Percentiles rank a stretch among this genome's conserved stretches.
phyloP scores from a whole-genome alignment of 2,329 filamentous ascomycete species.

The Colletotrichum cuscutae region DNA sequence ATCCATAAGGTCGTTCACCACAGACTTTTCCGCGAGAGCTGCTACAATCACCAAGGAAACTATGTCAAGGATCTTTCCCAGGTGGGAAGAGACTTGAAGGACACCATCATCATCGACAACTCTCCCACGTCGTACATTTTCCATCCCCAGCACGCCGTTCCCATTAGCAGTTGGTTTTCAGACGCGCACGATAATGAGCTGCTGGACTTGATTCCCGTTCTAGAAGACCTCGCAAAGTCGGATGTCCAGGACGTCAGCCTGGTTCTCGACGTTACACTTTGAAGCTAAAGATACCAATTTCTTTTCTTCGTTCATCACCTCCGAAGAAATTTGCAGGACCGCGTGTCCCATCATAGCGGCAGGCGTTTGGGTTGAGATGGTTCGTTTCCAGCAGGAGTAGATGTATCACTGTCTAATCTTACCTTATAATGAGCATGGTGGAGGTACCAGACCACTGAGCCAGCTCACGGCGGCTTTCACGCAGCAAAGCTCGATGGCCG shows the following conservation, averaged over 20 bases:
- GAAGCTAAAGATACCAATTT: constrained; percentile 50
- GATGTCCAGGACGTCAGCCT: constrained; percentile 96
- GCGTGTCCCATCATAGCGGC: constrained; percentile 60
- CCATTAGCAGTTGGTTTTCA: constrained; percentile 99
- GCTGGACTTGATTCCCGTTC: constrained; percentile 94
- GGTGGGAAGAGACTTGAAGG: constrained; percentile 92
- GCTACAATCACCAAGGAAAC: constrained; percentile 99
- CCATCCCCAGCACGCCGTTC: constrained; percentile 97
- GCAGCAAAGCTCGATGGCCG: constrained; percentile 37
- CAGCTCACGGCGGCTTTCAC: constrained; percentile 35
- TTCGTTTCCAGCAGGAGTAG: constrained; percentile 58
- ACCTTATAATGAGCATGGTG: constrained; percentile 48
- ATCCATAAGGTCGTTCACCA: constrained; percentile 98
- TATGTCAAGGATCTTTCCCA: constrained; percentile 99
- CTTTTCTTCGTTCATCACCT: constrained; percentile 44
- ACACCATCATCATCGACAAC: constrained; percentile 99
- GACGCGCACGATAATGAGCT: constrained; percentile 99
- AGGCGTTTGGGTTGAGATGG: constrained; percentile 63
- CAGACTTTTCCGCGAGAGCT: constrained; percentile 95
- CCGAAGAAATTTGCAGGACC: constrained; percentile 36
- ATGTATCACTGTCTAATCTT: constrained; percentile 64
- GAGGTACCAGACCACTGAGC: constrained; percentile 32
- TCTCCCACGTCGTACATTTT: constrained; percentile 99
- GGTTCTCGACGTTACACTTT: constrained; percentile 90
- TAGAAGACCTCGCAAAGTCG: constrained; percentile 91